Conservation (phyloP, 768 basidiomycete genomes). For the Boletus reticulatus region DNA sequence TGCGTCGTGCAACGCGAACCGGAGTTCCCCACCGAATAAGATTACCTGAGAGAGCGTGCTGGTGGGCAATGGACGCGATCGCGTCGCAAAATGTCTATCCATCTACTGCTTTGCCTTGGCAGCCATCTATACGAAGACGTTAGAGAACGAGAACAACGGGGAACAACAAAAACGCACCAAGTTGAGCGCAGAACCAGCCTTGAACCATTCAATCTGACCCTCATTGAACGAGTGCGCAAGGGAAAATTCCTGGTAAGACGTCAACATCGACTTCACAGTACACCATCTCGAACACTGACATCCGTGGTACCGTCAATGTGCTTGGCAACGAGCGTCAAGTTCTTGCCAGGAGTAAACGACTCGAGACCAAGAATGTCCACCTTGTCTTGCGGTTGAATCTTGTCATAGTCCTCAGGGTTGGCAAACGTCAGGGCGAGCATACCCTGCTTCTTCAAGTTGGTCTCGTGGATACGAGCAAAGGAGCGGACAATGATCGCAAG, state of each 20-base stretch:
- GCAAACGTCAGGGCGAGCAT: slow-evolving; percentile 96
- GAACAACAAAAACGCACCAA: slow-evolving; percentile 48
- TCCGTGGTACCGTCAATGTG: slow-evolving; percentile 80
- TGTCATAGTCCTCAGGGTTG: slow-evolving; percentile 93
- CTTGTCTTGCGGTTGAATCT: slow-evolving; percentile 81
- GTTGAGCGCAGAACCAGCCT: slow-evolving; percentile 93
- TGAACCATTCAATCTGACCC: slow-evolving; percentile 98
- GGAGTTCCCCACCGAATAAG: background rate
- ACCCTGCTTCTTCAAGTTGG: slow-evolving; percentile 99
- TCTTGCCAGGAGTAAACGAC: slow-evolving; percentile 87
- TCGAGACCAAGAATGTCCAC: slow-evolving; percentile 89
- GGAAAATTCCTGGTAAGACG: slow-evolving; percentile 50
- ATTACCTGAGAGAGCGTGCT: background rate
- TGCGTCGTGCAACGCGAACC: background rate
- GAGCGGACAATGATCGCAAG: slow-evolving; percentile 94
- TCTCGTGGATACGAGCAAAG: slow-evolving; percentile 97
- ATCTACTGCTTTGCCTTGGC: slow-evolving; percentile 52
- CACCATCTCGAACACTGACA: slow-evolving; percentile 32
- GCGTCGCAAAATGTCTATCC: slow-evolving; percentile 6
- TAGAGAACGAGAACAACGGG: background rate
- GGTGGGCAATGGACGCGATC: background rate
- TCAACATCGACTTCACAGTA: slow-evolving; percentile 8
- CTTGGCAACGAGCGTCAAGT: slow-evolving; percentile 78
- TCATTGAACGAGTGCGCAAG: slow-evolving; percentile 96
- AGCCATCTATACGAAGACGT: slow-evolving; percentile 52